Evolutionary conservation across 2,329 filamentous ascomycete species (phyloP).

Genomic region (Exophiala dermatitidis): DNA sequence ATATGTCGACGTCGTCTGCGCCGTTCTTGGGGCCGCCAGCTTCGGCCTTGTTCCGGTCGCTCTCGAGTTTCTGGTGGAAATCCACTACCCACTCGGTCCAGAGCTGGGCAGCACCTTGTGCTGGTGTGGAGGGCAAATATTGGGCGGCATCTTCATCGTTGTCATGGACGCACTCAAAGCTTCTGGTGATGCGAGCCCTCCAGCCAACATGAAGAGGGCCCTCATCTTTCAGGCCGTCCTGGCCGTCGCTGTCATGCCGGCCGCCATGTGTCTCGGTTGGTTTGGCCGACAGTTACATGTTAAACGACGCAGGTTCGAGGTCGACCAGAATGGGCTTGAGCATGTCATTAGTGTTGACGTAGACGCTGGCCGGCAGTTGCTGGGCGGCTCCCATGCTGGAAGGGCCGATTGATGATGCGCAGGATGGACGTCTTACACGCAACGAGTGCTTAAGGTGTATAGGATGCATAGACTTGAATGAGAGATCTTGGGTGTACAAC

Average conservation of each 20-base stretch:
- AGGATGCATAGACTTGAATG: no score
- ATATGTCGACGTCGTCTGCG: conserved; percentile 62
- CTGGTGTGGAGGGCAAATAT: conserved; percentile 79
- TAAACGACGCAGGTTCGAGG: conserved; percentile 35
- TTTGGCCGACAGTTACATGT: conserved; percentile 50
- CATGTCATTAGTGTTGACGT: conserved; percentile 4
- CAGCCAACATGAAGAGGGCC: conserved; percentile 64
- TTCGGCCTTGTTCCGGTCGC: conserved; percentile 78
- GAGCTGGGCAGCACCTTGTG: conserved; percentile 76
- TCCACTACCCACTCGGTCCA: conserved; percentile 78
- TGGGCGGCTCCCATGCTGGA: neutral
- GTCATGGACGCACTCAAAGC: conserved; percentile 65
- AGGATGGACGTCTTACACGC: no score
- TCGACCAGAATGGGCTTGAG: conserved; percentile 30
- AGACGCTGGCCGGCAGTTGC: neutral
- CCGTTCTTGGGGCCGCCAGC: conserved; percentile 66
- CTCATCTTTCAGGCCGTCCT: conserved; percentile 74
- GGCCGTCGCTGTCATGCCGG: conserved; percentile 55
- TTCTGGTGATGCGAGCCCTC: conserved; percentile 48
- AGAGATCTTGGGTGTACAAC: no score
- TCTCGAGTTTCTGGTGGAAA: conserved; percentile 78
- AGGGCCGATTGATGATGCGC: no score
- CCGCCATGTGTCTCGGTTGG: conserved; percentile 62
- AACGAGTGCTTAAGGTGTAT: no score
- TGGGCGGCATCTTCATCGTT: conserved; percentile 79